A percentile compares a stretch with the other conserved stretches of the same genome.
Conservation (phyloP, 2,329 filamentous ascomycete species). For the Arthrobotrys entomopaga region DNA sequence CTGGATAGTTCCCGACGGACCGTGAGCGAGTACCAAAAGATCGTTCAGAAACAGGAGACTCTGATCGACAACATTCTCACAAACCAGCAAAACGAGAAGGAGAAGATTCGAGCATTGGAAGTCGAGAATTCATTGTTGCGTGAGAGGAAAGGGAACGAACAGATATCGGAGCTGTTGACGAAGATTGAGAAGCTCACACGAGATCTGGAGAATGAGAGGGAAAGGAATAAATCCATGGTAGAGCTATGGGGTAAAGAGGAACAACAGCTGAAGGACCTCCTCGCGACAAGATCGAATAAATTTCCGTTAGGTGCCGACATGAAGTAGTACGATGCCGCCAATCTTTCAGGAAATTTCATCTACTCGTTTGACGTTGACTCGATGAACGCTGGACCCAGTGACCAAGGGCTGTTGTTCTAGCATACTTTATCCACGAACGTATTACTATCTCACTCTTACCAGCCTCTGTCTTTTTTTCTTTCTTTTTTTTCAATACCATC, state of each 20-base stretch:
- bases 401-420: background rate
- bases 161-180: constrained; percentile 44
- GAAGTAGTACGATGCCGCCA: constrained; percentile 22
- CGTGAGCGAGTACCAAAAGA: constrained; percentile 50
- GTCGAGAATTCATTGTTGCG: constrained; percentile 38
- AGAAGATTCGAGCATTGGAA: constrained; percentile 42
- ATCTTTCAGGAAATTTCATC: background rate
- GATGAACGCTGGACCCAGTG: background rate
- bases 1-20: constrained; percentile 48
- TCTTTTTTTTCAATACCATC: background rate
- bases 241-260: constrained; percentile 49
- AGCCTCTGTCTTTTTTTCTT: background rate
- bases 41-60: constrained; percentile 53
- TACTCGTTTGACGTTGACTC: background rate
- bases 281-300: constrained; percentile 43
- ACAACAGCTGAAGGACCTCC: constrained; percentile 44
- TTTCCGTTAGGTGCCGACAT: constrained; percentile 51
- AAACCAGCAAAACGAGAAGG: constrained; percentile 51
- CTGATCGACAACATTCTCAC: constrained; percentile 50
- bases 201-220: constrained; percentile 48
- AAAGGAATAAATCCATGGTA: constrained; percentile 44
- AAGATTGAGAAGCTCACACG: constrained; percentile 52
- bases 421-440: background rate
- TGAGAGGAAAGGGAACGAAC: constrained; percentile 43
- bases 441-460: background rate